Percentiles rank a stretch among this genome's conserved stretches.
Evolutionary conservation across 2,329 filamentous ascomycete genomes (phyloP).

Genomic region (Aspergillus brunneoviolaceus): DNA sequence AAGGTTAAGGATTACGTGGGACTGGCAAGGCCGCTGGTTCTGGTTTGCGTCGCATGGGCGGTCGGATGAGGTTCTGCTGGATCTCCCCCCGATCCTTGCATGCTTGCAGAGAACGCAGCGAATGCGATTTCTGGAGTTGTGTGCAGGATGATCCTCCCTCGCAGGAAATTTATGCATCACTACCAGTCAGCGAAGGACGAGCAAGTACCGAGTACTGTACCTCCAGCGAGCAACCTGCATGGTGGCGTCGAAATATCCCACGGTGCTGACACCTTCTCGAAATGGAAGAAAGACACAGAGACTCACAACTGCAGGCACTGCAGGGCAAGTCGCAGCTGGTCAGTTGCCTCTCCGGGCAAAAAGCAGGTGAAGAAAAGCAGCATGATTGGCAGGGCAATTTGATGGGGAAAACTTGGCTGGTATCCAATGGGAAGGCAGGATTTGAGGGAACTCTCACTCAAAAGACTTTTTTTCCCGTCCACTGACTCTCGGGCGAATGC

Average conservation of each 20-base stretch:
- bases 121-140: not conserved
- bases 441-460: not conserved
- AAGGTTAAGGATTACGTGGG: not conserved
- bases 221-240: not conserved
- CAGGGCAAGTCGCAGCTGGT: conserved; percentile 1
- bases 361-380: conserved; percentile 17
- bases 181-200: not conserved
- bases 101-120: not conserved
- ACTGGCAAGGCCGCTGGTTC: not conserved
- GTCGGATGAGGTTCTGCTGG: not conserved
- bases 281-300: not conserved
- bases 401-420: not conserved
- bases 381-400: conserved; percentile 13
- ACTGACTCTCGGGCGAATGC: not conserved
- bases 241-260: not conserved
- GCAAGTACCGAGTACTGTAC: not conserved
- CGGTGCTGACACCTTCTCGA: conserved; percentile 1
- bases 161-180: not conserved
- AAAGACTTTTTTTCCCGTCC: not conserved
- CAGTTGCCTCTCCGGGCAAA: conserved; percentile 17
- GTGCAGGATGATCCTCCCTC: not conserved
- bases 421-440: conserved; percentile 5
- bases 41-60: not conserved
- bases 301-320: not conserved
- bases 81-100: not conserved